Evolutionary conservation across 495 filamentous ascomycete species (phyloP).

Genomic region (Neurospora africana): DNA sequence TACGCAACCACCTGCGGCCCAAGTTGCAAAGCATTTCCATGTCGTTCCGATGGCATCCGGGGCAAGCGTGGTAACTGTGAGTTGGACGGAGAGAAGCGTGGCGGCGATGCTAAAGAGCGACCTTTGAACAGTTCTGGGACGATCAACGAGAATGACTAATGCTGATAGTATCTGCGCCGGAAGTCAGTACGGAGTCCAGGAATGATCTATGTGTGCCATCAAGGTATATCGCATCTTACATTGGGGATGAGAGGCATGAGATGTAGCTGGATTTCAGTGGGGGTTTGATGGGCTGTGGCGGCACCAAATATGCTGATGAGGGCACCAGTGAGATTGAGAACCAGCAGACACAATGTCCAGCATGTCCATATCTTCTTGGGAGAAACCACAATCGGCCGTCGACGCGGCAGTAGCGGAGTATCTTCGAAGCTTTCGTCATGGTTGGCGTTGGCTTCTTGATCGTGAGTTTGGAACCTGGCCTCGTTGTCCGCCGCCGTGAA

Average conservation of each 20-base stretch:
- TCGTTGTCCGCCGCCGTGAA: constrained; percentile 15
- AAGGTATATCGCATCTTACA: constrained; percentile 10
- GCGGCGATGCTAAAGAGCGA: constrained; percentile 17
- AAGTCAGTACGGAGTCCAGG: not conserved
- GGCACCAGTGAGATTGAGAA: constrained; percentile 3
- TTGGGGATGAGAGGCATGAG: constrained; percentile 14
- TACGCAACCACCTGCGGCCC: constrained; percentile 5
- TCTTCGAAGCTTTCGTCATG: not conserved
- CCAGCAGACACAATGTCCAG: constrained; percentile 11
- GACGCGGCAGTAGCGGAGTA: not conserved
- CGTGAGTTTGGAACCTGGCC: not conserved
- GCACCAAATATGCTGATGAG: constrained; percentile 4
- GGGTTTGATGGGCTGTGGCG: constrained; percentile 4
- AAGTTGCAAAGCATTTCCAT: constrained; percentile 2
- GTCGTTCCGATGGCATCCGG: not conserved
- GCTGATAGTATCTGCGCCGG: constrained; percentile 10
- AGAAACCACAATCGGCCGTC: not conserved
- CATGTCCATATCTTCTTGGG: constrained; percentile 8
- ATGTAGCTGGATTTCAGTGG: constrained; percentile 3
- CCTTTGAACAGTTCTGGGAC: constrained; percentile 13
- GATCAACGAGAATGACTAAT: constrained; percentile 17
- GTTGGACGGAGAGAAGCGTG: constrained; percentile 7
- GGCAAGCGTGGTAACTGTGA: constrained; percentile 7
- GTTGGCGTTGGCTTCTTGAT: not conserved
- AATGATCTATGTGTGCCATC: not conserved